Evolutionary conservation across 139 green algal species (phyloP).

Genomic region (Chlorella ohadii): DNA sequence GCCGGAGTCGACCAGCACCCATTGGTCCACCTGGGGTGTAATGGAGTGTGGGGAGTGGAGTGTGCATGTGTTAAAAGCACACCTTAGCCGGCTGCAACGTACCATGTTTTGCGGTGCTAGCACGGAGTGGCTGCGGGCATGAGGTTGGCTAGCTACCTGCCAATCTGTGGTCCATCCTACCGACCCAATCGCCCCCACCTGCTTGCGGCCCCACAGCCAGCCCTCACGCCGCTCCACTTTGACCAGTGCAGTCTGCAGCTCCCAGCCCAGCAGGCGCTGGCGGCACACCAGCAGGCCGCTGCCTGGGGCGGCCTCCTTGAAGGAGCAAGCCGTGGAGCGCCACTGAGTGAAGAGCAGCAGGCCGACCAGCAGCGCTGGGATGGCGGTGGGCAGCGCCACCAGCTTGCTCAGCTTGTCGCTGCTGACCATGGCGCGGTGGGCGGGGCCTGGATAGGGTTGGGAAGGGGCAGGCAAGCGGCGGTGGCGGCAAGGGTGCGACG

Average conservation of each 20-base stretch:
- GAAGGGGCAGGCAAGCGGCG: no score
- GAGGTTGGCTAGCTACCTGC: no score
- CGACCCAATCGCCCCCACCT: not conserved
- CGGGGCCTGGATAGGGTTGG: no score
- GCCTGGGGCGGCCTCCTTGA: not conserved
- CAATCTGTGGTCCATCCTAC: no score
- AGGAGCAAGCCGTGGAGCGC: not conserved
- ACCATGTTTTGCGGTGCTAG: no score
- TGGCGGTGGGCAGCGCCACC: not conserved
- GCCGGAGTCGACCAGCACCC: constrained; percentile 3
- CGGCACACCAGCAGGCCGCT: not conserved
- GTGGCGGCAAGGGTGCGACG: no score
- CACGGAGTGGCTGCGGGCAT: no score
- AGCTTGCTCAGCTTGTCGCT: not conserved
- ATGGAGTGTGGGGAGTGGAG: not conserved
- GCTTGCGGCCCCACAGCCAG: not conserved
- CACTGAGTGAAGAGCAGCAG: not conserved
- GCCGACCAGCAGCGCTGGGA: not conserved
- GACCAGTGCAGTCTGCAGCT: not conserved
- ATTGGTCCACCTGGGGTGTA: not conserved
- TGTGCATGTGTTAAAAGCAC: no score
- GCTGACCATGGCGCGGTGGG: no score
- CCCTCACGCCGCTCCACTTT: not conserved
- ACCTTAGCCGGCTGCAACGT: no score
- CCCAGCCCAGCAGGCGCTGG: not conserved